Conservation (phyloP, 371 early-diverging fungal species). For the Apophysomyces sp. region DNA sequence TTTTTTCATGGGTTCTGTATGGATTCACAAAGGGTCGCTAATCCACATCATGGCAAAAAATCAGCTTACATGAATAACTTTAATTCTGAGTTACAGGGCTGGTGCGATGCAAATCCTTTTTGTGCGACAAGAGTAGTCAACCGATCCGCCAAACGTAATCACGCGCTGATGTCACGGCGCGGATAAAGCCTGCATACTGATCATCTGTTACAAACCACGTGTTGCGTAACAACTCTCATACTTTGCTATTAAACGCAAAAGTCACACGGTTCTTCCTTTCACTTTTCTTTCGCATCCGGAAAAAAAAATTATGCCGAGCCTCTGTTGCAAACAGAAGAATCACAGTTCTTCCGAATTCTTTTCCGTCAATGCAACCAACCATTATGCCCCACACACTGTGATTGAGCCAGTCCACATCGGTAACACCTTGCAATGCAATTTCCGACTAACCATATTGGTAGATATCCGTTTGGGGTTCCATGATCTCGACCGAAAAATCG, state of each 20-base stretch:
- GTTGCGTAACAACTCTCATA: no score
- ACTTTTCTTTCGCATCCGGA: background rate
- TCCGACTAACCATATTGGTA: constrained; percentile 3
- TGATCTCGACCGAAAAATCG: constrained; percentile 19
- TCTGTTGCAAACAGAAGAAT: constrained; percentile 6
- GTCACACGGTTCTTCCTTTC: background rate
- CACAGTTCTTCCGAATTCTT: constrained; percentile 8
- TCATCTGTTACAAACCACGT: no score
- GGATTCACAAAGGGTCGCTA: no score
- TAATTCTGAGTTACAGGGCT: no score
- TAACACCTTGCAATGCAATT: constrained; percentile 1
- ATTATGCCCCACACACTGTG: constrained; percentile 43
- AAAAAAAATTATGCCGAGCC: constrained; percentile 5
- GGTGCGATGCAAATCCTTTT: no score
- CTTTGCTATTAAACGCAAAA: background rate
- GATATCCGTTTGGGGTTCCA: constrained; percentile 36
- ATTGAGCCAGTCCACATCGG: constrained; percentile 44
- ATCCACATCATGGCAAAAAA: no score
- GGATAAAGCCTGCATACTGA: no score
- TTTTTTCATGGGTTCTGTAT: no score
- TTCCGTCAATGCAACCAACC: constrained; percentile 25
- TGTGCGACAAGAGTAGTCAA: no score
- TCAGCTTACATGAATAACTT: no score
- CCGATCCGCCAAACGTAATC: no score
- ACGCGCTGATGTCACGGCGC: no score